A percentile compares a stretch with the other conserved stretches of the same genome.
These are phyloP conservation scores for Metschnikowia baotianmanensis DNA, from an alignment of 805 yeast species.

Conservation along the genomic window DNA sequence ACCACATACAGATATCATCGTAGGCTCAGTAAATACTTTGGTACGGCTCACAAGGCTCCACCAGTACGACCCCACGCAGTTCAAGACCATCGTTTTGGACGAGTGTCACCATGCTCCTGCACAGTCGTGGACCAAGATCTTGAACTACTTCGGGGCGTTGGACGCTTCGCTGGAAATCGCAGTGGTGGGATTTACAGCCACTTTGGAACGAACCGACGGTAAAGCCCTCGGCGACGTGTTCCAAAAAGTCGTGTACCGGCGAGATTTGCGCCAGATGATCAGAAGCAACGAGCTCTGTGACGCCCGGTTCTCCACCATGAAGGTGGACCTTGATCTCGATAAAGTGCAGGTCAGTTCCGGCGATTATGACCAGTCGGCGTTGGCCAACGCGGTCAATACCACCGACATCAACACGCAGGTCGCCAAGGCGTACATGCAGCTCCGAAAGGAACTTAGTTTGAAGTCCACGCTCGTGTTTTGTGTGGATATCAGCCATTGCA, in stretches of 20 bases:
- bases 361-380: slow-evolving; percentile 53
- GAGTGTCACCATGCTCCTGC: slow-evolving; percentile 95
- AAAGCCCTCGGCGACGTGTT: slow-evolving; percentile 55
- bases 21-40: slow-evolving; percentile 76
- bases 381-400: slow-evolving; percentile 57
- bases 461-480: slow-evolving; percentile 76
- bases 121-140: slow-evolving; percentile 54
- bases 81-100: slow-evolving; percentile 75
- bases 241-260: slow-evolving; percentile 72
- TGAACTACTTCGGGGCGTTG: slow-evolving; percentile 56
- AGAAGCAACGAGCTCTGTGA: slow-evolving; percentile 66
- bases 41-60: slow-evolving; percentile 44
- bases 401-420: slow-evolving; percentile 54
- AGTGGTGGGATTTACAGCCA: slow-evolving; percentile 86
- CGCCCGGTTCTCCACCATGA: slow-evolving; percentile 60
- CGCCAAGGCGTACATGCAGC: slow-evolving; percentile 47
- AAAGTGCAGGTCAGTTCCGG: slow-evolving; percentile 31
- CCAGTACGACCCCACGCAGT: slow-evolving; percentile 54
- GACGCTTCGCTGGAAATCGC: slow-evolving; percentile 43
- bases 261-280: slow-evolving; percentile 65
- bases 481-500: slow-evolving; percentile 68
- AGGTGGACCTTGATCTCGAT: slow-evolving; percentile 44
- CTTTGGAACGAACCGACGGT: slow-evolving; percentile 75
- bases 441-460: slow-evolving; percentile 35
- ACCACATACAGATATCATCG: slow-evolving; percentile 56